Evolutionary conservation across 139 green algal species (phyloP), one percentile per base, ranked within the genome.

Genomic region (Haematococcus sp.): DNA sequence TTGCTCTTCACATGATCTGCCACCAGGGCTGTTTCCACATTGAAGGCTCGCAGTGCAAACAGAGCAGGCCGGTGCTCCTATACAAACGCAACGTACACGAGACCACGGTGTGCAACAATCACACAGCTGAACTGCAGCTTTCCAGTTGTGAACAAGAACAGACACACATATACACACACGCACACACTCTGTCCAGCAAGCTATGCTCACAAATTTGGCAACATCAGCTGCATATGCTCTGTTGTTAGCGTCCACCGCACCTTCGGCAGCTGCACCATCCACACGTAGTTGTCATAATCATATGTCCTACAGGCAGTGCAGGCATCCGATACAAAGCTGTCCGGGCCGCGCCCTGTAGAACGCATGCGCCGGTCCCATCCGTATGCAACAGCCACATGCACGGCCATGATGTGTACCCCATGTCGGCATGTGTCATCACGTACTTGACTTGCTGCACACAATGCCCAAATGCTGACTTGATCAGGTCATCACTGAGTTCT

Each of bases 11-110:
- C 59, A 19, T 83, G 76, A 19, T 89, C 83, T 15, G 63, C 80
- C 1, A 95, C 77, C 40, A 87, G 74, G 25, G 79, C 79, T 0
- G 82, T 89, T 74, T 96, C 91, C 0, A 93, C 70, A 69, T 94
- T 93, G 79, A 94, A 92, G 0, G 90, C 88, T 15, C 88, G 79
- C 63, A 96, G 75, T n/a, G 86, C 90, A 55, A 94, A 81, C 13
- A 93, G 25, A 0, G 86, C 68, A 1, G 83, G 66, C 7, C 89
- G 74, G 9, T 88, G 73, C 19, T 91, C 87, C 84, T 92, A 85
- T 22, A 43, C 2, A 49, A 19, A n/a, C n/a, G n/a, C n/a, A n/a
- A n/a, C n/a, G n/a, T n/a, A n/a, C n/a, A n/a, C n/a, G n/a, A n/a
- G n/a, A n/a, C n/a, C n/a, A n/a, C n/a, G n/a, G n/a, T n/a, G n/a